These are phyloP conservation scores for Boletus sp. DNA, from an alignment of 768 basidiomycete species.

Conservation along the genomic window DNA sequence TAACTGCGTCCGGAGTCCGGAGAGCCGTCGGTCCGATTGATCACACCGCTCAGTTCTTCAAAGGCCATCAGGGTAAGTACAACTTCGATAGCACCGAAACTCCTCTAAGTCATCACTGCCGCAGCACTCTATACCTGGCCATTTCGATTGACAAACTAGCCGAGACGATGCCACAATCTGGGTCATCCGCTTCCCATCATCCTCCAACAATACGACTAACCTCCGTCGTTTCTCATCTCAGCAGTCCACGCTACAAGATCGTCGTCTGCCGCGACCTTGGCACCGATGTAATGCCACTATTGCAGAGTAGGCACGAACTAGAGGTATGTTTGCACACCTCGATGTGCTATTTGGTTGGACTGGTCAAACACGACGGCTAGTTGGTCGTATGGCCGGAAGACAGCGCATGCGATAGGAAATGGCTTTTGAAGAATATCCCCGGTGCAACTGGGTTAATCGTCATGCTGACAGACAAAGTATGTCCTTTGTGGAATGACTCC, in stretches of 20 bases:
- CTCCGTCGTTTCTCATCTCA: constrained; percentile 24
- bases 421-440: constrained; percentile 72
- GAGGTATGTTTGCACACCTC: constrained; percentile 41
- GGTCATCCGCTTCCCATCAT: constrained; percentile 23
- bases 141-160: background rate
- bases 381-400: constrained; percentile 55
- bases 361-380: constrained; percentile 23
- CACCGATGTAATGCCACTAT: constrained; percentile 57
- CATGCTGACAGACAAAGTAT: constrained; percentile 71
- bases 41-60: background rate
- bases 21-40: constrained; percentile 2
- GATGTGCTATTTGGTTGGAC: background rate
- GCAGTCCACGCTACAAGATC: constrained; percentile 37
- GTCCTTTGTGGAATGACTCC: background rate
- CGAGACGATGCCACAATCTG: constrained; percentile 24
- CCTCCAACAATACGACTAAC: constrained; percentile 23
- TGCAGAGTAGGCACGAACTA: constrained; percentile 48
- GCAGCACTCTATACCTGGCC: background rate
- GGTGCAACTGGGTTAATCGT: constrained; percentile 64
- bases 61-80: background rate
- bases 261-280: constrained; percentile 64
- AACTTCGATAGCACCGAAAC: background rate
- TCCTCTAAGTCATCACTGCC: background rate
- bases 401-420: constrained; percentile 53
- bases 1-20: background rate